Conservation (phyloP, 768 basidiomycete species). For the Rossbeevera mucosa region DNA sequence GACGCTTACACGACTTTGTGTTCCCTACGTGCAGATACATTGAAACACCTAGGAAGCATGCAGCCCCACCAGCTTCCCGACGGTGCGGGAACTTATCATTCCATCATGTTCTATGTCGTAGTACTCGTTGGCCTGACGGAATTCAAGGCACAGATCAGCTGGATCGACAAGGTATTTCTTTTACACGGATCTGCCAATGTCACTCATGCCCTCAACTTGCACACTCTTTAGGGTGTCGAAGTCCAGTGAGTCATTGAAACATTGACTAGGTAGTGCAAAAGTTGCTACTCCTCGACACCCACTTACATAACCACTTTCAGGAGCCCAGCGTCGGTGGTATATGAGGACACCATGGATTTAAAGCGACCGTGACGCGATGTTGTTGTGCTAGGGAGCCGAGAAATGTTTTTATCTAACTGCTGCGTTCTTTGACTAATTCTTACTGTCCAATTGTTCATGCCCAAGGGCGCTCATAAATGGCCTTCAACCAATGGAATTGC, state of each 20-base stretch:
- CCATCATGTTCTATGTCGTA: conserved; percentile 31
- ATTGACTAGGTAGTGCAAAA: not conserved
- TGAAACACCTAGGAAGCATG: conserved; percentile 10
- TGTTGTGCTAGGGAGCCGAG: too few relatives aligned
- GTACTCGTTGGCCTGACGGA: conserved; percentile 50
- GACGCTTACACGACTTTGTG: conserved; percentile 12
- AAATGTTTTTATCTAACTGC: too few relatives aligned
- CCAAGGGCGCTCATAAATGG: too few relatives aligned
- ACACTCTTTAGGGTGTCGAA: conserved; percentile 30
- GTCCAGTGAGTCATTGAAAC: conserved; percentile 31
- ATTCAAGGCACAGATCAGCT: conserved; percentile 47
- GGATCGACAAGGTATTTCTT: conserved; percentile 36
- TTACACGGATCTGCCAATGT: not conserved
- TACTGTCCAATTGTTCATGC: too few relatives aligned
- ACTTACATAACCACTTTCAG: conserved; percentile 8
- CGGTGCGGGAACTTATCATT: conserved; percentile 9
- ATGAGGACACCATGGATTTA: conserved; percentile 14
- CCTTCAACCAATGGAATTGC: too few relatives aligned
- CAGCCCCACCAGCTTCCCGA: conserved; percentile 9
- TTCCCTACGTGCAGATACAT: conserved; percentile 8
- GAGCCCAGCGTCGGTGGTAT: conserved; percentile 26
- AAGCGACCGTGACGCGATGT: conserved; percentile 2
- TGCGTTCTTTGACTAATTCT: too few relatives aligned
- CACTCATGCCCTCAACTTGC: not conserved
- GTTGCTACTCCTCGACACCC: too few relatives aligned